Percentiles rank a stretch among this genome's conserved stretches.
phyloP scores from a whole-genome alignment of 208 protist species.

The Angomonas deanei region DNA sequence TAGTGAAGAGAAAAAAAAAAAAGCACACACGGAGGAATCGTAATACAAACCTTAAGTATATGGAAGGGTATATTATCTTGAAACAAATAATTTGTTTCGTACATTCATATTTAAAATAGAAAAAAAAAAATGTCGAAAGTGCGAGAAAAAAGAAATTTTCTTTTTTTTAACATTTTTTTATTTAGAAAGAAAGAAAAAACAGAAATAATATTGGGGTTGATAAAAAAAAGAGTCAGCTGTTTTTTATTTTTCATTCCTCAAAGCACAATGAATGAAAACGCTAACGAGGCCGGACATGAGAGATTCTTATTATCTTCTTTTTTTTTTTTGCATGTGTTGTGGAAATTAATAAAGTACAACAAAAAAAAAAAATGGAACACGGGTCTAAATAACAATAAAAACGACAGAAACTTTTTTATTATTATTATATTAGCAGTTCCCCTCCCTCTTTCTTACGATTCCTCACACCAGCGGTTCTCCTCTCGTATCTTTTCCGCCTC shows the following conservation, averaged over 20 bases:
- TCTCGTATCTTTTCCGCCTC: constrained; percentile 91
- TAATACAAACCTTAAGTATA: too few species aligned
- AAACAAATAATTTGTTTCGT: background rate
- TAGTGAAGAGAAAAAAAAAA: constrained; percentile 9
- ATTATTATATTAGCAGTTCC: background rate
- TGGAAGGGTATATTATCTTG: too few species aligned
- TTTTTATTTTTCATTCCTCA: too few species aligned
- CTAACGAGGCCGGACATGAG: too few species aligned
- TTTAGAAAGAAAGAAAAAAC: constrained; percentile 8
- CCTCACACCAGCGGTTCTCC: constrained; percentile 85
- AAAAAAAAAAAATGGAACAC: constrained; percentile 17
- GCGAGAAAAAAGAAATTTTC: constrained; percentile 2
- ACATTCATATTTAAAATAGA: background rate
- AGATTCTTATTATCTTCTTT: too few species aligned
- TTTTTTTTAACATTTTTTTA: background rate
- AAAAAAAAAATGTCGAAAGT: background rate
- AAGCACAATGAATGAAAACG: too few species aligned
- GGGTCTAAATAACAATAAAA: constrained; percentile 4
- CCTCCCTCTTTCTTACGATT: constrained; percentile 38
- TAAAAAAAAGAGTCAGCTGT: too few species aligned
- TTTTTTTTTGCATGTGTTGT: too few species aligned
- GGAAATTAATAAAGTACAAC: constrained; percentile 1
- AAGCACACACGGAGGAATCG: constrained; percentile 1
- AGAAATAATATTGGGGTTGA: too few species aligned
- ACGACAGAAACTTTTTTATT: background rate